These are phyloP conservation scores for Tremellales sp. DNA, from an alignment of 1,284 basidiomycete genomes.

Conservation along the genomic window DNA sequence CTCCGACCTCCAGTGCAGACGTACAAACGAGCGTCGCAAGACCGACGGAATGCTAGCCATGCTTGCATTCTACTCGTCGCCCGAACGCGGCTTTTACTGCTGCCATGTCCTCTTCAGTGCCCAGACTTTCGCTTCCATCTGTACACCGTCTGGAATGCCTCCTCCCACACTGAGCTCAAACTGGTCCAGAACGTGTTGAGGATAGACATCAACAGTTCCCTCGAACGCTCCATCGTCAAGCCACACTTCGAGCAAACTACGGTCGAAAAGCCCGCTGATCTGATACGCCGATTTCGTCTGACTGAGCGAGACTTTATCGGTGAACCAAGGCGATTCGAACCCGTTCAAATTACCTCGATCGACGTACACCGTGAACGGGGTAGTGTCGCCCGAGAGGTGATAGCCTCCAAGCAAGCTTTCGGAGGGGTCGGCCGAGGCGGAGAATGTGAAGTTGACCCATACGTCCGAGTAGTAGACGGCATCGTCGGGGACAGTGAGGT, in stretches of 20 bases:
- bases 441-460: constrained; percentile 27
- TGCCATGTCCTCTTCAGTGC: constrained; percentile 1
- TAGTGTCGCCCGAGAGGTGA: constrained; percentile 21
- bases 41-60: no score
- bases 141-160: neutral
- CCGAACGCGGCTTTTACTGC: neutral
- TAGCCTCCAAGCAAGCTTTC: constrained; percentile 34
- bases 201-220: constrained; percentile 10
- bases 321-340: constrained; percentile 43
- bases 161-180: constrained; percentile 15
- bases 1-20: no score
- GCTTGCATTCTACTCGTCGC: no score
- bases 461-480: constrained; percentile 3
- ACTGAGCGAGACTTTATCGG: constrained; percentile 33
- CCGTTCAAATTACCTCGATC: constrained; percentile 37
- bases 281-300: constrained; percentile 8
- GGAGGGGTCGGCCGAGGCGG: constrained; percentile 7
- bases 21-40: no score
- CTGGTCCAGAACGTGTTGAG: constrained; percentile 5
- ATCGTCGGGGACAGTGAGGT: constrained; percentile 22
- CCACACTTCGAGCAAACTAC: constrained; percentile 40
- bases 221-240: constrained; percentile 29
- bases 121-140: neutral
- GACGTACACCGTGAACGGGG: constrained; percentile 26
- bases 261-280: constrained; percentile 34